phyloP scores from a whole-genome alignment of 768 basidiomycete species.

The Neoboletus brunneissimus region DNA sequence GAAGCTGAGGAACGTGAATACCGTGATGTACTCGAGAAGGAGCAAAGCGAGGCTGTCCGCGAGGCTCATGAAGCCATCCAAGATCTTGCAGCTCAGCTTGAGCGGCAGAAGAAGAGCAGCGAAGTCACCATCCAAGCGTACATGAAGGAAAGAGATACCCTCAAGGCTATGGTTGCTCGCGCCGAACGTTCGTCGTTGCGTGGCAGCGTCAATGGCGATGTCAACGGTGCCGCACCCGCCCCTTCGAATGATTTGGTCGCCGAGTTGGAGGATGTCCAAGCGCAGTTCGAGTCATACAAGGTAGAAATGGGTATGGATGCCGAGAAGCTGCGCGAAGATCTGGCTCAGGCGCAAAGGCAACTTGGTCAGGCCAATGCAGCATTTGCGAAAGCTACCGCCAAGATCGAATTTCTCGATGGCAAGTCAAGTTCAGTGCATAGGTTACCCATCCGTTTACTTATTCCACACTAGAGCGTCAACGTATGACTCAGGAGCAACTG shows the following conservation, averaged over 20 bases:
- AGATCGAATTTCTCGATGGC: constrained; percentile 77
- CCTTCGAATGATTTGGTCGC: constrained; percentile 43
- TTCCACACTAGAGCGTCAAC: constrained; percentile 56
- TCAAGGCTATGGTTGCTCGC: constrained; percentile 70
- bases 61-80: constrained; percentile 89
- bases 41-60: constrained; percentile 74
- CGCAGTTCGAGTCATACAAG: constrained; percentile 77
- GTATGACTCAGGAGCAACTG: constrained; percentile 68
- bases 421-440: constrained; percentile 19
- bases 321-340: constrained; percentile 67
- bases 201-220: constrained; percentile 31
- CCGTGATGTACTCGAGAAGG: constrained; percentile 62
- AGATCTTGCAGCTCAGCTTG: constrained; percentile 72
- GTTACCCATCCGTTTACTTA: background rate
- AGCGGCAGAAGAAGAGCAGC: constrained; percentile 68
- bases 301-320: constrained; percentile 80
- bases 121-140: constrained; percentile 75
- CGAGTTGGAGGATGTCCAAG: constrained; percentile 71
- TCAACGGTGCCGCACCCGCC: constrained; percentile 25
- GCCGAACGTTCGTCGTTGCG: constrained; percentile 34
- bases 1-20: constrained; percentile 83
- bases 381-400: constrained; percentile 82
- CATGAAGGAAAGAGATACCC: constrained; percentile 83
- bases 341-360: constrained; percentile 62
- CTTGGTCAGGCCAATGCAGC: constrained; percentile 59